Base-by-base conservation (phyloP, 257 asterid species). In the Nicotiana paniculata region DNA sequence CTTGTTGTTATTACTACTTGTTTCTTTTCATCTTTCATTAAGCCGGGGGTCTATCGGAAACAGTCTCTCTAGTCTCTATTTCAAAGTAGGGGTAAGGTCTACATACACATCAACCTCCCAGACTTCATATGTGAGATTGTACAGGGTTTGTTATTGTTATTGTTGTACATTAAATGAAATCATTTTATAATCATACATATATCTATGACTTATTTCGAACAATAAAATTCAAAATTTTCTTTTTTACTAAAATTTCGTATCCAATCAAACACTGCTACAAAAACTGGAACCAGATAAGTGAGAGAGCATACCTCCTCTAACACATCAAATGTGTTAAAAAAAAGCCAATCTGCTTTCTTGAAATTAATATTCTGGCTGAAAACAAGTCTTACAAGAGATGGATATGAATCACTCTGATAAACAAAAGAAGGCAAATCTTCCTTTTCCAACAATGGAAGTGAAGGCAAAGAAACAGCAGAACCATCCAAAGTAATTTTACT, bases 341-440 rank as follows among this genome's bases (percentile, higher is more conserved):
- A 85, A 51, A 89, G 83, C 97, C 97, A 93, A 26, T 92, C 93
- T 30, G 95, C 97, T 77, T 81, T 74, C 51, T 85, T 88, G 7
- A 86, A 77, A 80, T 74, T 84, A 32, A 76, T 68, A 57, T 83
- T 83, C 43, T 80, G 79, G 30, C 80, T 48, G 3, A 85, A 83
- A 0, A 80, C 83, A 51, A 81, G n/a, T 53, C 64, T 80, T 8
- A 79, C 37, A 4, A 65, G 37, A 12, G 58, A 4, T 7, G 89
- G 86, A 67, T 84, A 86, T 64, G 86, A 39, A 81, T 53, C 74
- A 24, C 55, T 57, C 5, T 81, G 32, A 30, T 53, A 62, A 16
- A 83, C 77, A 77, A 87, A 85, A n/a, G 79, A 70, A 74, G 93
- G 95, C 85, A 91, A 84, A 81, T 90, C 90, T 10, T 53, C 48